Conservation (phyloP, 768 basidiomycete species). For the Cantharellus anzutake region DNA sequence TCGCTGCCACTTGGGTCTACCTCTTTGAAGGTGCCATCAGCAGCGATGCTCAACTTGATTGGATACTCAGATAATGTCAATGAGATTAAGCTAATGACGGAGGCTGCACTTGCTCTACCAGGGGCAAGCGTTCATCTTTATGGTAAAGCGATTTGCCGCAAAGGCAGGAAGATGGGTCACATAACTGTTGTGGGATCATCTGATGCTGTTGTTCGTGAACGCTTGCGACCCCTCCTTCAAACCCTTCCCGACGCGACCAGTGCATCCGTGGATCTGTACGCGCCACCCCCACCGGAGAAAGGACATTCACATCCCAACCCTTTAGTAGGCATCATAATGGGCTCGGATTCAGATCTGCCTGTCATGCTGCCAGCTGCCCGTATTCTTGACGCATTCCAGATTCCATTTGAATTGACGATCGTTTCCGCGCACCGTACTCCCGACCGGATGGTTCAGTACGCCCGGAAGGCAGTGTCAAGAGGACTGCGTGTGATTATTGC, state of each 20-base stretch:
- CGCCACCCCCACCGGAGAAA: conserved; percentile 23
- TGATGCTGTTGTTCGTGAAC: conserved; percentile 49
- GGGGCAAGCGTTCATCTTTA: conserved; percentile 81
- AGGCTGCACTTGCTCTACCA: conserved; percentile 43
- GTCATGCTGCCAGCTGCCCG: conserved; percentile 78
- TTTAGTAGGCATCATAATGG: conserved; percentile 91
- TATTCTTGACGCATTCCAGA: conserved; percentile 58
- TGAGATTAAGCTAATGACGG: conserved; percentile 26
- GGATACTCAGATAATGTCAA: conserved; percentile 53
- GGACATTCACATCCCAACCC: conserved; percentile 43
- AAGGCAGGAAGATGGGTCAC: conserved; percentile 95
- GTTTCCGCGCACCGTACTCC: conserved; percentile 96
- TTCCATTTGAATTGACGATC: conserved; percentile 89
- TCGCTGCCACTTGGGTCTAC: conserved; percentile 80
- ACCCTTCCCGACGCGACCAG: conserved; percentile 30
- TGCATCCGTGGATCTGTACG: conserved; percentile 20
- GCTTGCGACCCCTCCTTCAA: conserved; percentile 56
- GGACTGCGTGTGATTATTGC: conserved; percentile 59
- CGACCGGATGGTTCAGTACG: conserved; percentile 64
- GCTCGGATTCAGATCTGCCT: conserved; percentile 93
- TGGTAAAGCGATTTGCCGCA: conserved; percentile 79
- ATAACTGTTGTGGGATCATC: conserved; percentile 72
- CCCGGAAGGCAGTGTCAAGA: conserved; percentile 38
- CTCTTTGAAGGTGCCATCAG: conserved; percentile 63
- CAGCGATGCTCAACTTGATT: conserved; percentile 89